Base-by-base conservation (phyloP, 2,329 filamentous ascomycete species). In the Diaporthe helianthi region DNA sequence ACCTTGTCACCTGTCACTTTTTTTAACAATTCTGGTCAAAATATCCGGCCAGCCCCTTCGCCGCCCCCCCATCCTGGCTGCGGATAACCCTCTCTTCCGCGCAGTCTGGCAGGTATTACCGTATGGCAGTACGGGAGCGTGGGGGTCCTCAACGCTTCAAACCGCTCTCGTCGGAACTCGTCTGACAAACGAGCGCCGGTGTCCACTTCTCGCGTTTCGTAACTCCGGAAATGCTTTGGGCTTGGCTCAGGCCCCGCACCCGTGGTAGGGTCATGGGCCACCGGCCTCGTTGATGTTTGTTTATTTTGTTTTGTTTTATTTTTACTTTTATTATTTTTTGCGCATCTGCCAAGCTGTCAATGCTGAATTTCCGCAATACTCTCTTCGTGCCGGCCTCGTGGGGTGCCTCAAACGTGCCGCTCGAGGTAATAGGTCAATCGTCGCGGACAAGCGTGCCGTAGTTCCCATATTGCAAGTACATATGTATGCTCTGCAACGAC, bases 201-300 rank as follows among this genome's bases (percentile, higher is more conserved):
- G 58, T 65, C 69, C 71, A 71, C 69, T 69, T 41, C 71, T 71
- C 71, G 71, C 71, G 69, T 69, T 72, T 72, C 69, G 71, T 54
- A 68, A 65, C 46, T 67, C 69, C 69, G 65, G 51, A 67, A 52
- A 46, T 53, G 53, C 58, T 63, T 63, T 63, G 58, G 47, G 58
- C 58, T 63, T 49, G 58, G 58, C 58, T 63, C 58, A 44, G 44
- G 58, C 58, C 15, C 47, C 36, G 54, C 58, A n/a, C 33, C 26
- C n/a, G n/a, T n/a, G n/a, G n/a, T n/a, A n/a, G n/a, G n/a, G n/a
- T n/a, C n/a, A n/a, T n/a, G n/a, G n/a, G n/a, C n/a, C n/a, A n/a
- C n/a, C n/a, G n/a, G n/a, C n/a, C n/a, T n/a, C n/a, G n/a, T n/a
- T n/a, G n/a, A n/a, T n/a, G n/a, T n/a, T n/a, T n/a, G n/a, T n/a